Evolutionary conservation across 441 rosid genomes (phyloP), one percentile per base, ranked within the genome.

Genomic region (Croton laevigatus): DNA sequence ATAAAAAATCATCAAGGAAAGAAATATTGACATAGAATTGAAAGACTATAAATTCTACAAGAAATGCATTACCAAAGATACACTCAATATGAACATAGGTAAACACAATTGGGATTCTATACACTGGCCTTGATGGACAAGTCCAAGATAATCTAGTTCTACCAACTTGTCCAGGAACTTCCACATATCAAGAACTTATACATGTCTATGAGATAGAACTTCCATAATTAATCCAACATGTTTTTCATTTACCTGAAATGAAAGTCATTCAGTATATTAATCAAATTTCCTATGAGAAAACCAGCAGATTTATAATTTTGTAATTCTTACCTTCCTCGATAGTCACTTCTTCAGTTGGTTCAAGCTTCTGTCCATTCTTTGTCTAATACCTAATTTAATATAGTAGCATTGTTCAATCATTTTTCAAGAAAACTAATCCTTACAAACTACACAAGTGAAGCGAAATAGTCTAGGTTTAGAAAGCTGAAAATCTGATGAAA

Each of bases 331-430:
- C 86, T 92, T 83, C 95, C 86, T 92, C 98, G 71, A 91, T 86
- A 38, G 91, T 91, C 75, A 89, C 97, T 84, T 94, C 98, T 87
- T 94, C 99, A 68, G 92, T 85, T 65, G 98, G 98, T 80, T 94
- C 99, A 66, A 92, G 92, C 86, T 81, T 91, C 84, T 79, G 75
- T 42, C 83, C 81, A 1, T 78, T 81, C 70, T 86, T 93, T 71
- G 82, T 80, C 84, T 86, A 89, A 74, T 94, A 94, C 98, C 98
- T 94, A 80, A 83, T 72, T 59, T 75, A 80, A 65, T 49, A 80
- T 5, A 48, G 71, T 19, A 74, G 79, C 19, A 69, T 59, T 69
- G 32, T 48, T 59, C 59, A 54, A 49, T n/a, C n/a, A n/a, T n/a
- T n/a, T n/a, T n/a, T n/a, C n/a, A 27, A 27, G 73, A 17, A 42